phyloP scores from a whole-genome alignment of 2,329 filamentous ascomycete species.

The Aspergillus chevalieri region DNA sequence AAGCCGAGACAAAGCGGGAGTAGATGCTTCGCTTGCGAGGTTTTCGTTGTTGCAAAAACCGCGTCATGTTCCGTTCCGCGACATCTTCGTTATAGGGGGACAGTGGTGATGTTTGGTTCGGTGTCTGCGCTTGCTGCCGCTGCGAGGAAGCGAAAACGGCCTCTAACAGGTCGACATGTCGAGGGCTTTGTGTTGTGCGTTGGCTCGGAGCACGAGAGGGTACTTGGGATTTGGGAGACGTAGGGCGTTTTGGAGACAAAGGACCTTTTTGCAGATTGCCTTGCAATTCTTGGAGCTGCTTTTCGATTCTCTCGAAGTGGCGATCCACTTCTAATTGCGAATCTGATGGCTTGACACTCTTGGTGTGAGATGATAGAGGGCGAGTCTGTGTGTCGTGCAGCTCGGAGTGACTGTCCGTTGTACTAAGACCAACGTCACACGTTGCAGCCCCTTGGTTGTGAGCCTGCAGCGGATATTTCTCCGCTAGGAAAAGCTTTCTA shows the following conservation, averaged over 20 bases:
- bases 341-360: constrained; percentile 8
- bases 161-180: constrained; percentile 38
- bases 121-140: constrained; percentile 18
- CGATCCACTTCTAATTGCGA: constrained; percentile 16
- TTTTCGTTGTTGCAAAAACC: constrained; percentile 22
- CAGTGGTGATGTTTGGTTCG: constrained; percentile 23
- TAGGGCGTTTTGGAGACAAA: constrained; percentile 19
- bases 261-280: constrained; percentile 27
- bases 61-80: constrained; percentile 38
- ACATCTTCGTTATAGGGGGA: constrained; percentile 39
- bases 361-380: constrained; percentile 9
- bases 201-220: constrained; percentile 19
- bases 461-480: constrained; percentile 14
- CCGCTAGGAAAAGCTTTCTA: constrained; percentile 28
- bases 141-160: constrained; percentile 30
- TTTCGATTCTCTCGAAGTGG: constrained; percentile 34
- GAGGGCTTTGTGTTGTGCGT: constrained; percentile 16
- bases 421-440: neutral
- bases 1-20: constrained; percentile 27
- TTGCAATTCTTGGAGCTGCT: constrained; percentile 35
- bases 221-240: constrained; percentile 4
- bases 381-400: neutral
- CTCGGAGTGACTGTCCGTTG: neutral
- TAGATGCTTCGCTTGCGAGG: constrained; percentile 20
- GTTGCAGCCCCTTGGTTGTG: constrained; percentile 5